A percentile compares a stretch with the other conserved stretches of the same genome.
These are phyloP conservation scores for Ceriops decandra DNA, from an alignment of 345 rosid species.

Conservation along the genomic window DNA sequence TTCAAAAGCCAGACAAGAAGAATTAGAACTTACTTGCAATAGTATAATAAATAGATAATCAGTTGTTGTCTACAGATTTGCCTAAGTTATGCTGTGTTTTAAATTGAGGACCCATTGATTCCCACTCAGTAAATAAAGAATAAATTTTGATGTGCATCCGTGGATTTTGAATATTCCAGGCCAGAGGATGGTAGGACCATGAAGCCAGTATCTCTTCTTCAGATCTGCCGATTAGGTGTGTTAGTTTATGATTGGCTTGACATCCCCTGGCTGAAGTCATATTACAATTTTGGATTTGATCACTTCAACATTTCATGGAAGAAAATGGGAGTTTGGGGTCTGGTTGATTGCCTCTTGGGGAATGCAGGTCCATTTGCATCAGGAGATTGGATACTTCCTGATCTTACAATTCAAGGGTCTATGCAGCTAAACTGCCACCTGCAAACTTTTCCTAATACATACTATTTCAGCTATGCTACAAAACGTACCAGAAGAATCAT, in stretches of 20 bases:
- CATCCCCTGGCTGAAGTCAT: constrained; percentile 73
- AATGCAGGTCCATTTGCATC: constrained; percentile 79
- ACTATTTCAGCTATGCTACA: constrained; percentile 93
- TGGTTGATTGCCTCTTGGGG: constrained; percentile 62
- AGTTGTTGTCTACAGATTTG: neutral
- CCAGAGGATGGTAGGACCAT: constrained; percentile 75
- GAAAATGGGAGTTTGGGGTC: constrained; percentile 66
- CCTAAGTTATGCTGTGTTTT: neutral
- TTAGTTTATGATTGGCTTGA: constrained; percentile 91
- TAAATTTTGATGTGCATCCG: neutral
- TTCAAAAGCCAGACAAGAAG: too few species aligned
- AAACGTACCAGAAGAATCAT: constrained; percentile 59
- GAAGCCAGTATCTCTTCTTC: constrained; percentile 72
- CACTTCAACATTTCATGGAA: constrained; percentile 80
- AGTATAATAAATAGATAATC: too few species aligned
- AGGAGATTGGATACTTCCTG: constrained; percentile 92
- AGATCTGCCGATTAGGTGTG: constrained; percentile 73
- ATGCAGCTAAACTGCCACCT: constrained; percentile 49
- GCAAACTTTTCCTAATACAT: constrained; percentile 68
- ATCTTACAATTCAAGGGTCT: constrained; percentile 89
- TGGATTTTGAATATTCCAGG: constrained; percentile 37
- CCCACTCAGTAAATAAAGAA: neutral
- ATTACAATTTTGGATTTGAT: constrained; percentile 92
- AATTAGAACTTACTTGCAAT: too few species aligned
- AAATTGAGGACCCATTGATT: neutral